Conservation (phyloP, 2,329 filamentous ascomycete genomes). For the Eurotiales sp. region DNA sequence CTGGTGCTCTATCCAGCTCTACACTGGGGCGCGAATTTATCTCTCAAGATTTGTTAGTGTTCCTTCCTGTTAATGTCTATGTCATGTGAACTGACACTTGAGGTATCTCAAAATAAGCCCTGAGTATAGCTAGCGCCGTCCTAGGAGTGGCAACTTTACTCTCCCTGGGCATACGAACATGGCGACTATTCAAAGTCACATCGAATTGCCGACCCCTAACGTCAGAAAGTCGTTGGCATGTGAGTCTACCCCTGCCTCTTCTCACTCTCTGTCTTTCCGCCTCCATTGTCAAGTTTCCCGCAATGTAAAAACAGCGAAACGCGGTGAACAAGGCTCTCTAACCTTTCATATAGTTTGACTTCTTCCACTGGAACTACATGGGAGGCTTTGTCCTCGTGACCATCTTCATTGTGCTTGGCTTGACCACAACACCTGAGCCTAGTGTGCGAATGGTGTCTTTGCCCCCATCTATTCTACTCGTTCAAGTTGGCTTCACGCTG, state of each 20-base stretch:
- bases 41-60: not conserved
- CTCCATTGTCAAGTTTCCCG: too few species aligned
- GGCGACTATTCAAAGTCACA: not conserved
- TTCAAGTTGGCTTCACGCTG: not conserved
- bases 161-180: not conserved
- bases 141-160: not conserved
- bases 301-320: not conserved
- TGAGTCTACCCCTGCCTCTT: not conserved
- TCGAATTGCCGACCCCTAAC: not conserved
- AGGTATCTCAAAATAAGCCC: not conserved
- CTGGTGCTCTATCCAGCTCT: not conserved
- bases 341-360: not conserved
- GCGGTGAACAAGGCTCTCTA: not conserved
- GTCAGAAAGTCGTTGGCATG: not conserved
- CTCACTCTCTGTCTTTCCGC: too few species aligned
- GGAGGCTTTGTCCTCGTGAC: not conserved
- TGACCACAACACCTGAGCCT: not conserved
- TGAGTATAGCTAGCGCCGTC: not conserved
- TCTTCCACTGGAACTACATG: not conserved
- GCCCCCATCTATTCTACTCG: not conserved
- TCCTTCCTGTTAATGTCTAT: not conserved
- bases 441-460: not conserved
- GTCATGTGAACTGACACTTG: not conserved
- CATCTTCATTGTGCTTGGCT: not conserved
- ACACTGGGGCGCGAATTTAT: not conserved